These are phyloP conservation scores for Calonectria leucothoes DNA, from an alignment of 2,329 filamentous ascomycete species.

Conservation along the genomic window DNA sequence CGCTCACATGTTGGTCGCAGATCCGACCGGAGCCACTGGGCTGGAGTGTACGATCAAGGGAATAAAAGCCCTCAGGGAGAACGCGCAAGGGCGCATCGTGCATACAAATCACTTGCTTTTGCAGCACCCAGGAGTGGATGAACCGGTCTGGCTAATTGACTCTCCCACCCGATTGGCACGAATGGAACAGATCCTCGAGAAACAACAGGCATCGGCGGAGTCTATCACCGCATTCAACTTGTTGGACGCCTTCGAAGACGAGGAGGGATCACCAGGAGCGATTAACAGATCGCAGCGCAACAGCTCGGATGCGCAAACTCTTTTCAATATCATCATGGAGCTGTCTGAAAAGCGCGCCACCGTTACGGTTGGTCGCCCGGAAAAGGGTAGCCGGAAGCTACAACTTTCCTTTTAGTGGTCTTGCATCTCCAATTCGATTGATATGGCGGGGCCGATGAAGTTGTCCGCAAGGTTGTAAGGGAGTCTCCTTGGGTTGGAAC, in stretches of 20 bases:
- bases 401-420: not conserved
- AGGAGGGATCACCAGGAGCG: constrained; percentile 28
- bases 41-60: constrained; percentile 38
- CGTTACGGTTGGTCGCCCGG: not conserved
- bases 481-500: not conserved
- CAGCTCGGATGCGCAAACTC: constrained; percentile 14
- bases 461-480: not conserved
- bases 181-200: constrained; percentile 13
- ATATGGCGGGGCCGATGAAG: not conserved
- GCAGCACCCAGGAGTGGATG: constrained; percentile 26
- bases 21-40: constrained; percentile 27
- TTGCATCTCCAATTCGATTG: not conserved
- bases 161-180: constrained; percentile 22
- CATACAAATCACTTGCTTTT: constrained; percentile 37
- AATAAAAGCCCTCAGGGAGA: constrained; percentile 21
- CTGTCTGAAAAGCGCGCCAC: not conserved
- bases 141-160: constrained; percentile 30
- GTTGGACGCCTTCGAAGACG: constrained; percentile 35
- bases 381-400: not conserved
- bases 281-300: constrained; percentile 29
- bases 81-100: constrained; percentile 15
- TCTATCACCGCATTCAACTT: not conserved
- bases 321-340: constrained; percentile 33
- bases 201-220: not conserved
- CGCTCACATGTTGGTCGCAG: constrained; percentile 33